Percentiles rank a stretch among this genome's conserved stretches.
phyloP scores from a whole-genome alignment of 495 filamentous ascomycete genomes.

The Penicillium lagena region DNA sequence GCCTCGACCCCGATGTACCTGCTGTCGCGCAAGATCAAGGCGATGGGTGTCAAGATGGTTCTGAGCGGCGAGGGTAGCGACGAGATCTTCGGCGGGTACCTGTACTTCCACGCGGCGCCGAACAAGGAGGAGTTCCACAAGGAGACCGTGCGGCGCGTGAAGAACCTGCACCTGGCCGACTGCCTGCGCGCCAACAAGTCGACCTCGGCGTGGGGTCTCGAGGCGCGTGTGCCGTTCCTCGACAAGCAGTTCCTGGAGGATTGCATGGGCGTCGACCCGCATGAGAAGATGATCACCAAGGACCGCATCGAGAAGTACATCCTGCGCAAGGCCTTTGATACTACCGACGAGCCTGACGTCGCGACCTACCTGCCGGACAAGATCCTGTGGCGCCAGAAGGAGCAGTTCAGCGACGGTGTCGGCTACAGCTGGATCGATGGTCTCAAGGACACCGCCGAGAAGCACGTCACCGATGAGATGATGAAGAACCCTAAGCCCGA shows the following conservation, averaged over 20 bases:
- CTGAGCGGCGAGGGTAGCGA: constrained; percentile 93
- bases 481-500: constrained; percentile 94
- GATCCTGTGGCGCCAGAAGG: constrained; percentile 98
- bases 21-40: constrained; percentile 96
- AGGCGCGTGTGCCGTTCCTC: constrained; percentile 96
- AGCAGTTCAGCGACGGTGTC: constrained; percentile 97
- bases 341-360: constrained; percentile 68
- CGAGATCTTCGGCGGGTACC: constrained; percentile 96
- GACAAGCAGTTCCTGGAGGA: constrained; percentile 93
- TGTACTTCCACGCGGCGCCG: constrained; percentile 95
- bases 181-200: constrained; percentile 98
- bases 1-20: constrained; percentile 99
- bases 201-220: constrained; percentile 96
- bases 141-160: constrained; percentile 86
- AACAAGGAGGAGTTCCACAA: constrained; percentile 86
- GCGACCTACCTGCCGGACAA: constrained; percentile 85
- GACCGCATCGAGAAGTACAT: constrained; percentile 96
- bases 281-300: constrained; percentile 90
- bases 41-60: constrained; percentile 98
- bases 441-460: constrained; percentile 86
- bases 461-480: constrained; percentile 88
- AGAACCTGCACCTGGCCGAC: constrained; percentile 92
- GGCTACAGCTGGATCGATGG: constrained; percentile 99
- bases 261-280: constrained; percentile 85
- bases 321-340: constrained; percentile 94